These are phyloP conservation scores for Odonthalia washingtoniensis DNA, from an alignment of 31 red algal genomes.

Conservation along the genomic window DNA sequence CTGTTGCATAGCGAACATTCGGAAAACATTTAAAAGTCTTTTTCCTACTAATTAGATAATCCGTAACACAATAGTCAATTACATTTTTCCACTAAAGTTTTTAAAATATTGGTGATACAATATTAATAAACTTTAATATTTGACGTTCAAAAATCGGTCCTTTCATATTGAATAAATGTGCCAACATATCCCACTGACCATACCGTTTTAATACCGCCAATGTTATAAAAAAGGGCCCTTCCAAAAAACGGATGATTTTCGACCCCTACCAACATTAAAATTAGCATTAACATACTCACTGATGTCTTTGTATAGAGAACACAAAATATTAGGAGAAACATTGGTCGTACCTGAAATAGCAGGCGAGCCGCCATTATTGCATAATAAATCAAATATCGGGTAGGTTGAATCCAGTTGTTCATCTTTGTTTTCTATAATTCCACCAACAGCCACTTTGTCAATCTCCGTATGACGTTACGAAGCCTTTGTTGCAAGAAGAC, in stretches of 20 bases:
- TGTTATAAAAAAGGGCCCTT: constrained; percentile 8
- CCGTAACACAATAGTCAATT: background rate
- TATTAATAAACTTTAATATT: background rate
- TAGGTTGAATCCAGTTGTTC: background rate
- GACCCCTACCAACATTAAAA: background rate
- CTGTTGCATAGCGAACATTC: constrained; percentile 11
- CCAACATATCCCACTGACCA: constrained; percentile 7
- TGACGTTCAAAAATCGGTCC: constrained; percentile 9
- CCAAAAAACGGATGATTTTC: background rate
- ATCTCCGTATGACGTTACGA: too few species aligned
- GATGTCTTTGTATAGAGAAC: background rate
- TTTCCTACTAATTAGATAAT: background rate
- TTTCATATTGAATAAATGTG: background rate
- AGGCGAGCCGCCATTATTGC: background rate
- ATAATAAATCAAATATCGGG: background rate
- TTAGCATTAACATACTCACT: background rate
- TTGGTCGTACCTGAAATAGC: background rate
- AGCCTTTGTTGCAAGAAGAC: too few species aligned
- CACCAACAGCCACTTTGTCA: too few species aligned
- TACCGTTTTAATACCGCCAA: background rate
- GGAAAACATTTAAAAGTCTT: background rate
- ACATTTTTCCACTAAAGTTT: background rate
- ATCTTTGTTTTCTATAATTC: background rate
- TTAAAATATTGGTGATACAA: background rate
- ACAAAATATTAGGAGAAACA: background rate